Evolutionary conservation across 345 rosid genomes (phyloP), one percentile per base, ranked within the genome.

Genomic region (Eucalyptus tenuipes): DNA sequence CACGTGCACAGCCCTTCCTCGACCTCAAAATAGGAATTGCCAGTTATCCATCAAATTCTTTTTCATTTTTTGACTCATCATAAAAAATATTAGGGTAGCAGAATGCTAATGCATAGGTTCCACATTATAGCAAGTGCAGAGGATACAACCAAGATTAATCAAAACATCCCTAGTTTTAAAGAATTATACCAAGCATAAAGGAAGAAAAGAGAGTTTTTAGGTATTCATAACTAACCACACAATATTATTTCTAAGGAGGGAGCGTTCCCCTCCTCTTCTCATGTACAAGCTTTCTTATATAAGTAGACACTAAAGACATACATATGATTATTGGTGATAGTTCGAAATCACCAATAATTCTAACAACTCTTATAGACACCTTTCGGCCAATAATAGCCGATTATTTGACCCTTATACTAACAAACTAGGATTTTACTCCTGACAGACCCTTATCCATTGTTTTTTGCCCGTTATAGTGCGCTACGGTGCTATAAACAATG

Each of bases 381-480:
- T 52, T 52, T 52, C 0, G 11, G 13, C 27, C 27, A 0, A 55
- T 55, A 22, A 55, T 22, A 27, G 2, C 27, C 61, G 22, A 55
- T 55, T 22, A 55, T 55, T 8, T 55, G 12, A 22, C 27, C 27
- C 5, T 55, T 55, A 55, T 22, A n/a, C n/a, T n/a, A n/a, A 55
- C 27, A 55, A 22, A 22, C 5, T 55, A 55, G 27, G 2, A 22
- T 22, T 5, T 55, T 22, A 22, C 3, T 55, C 12, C 3, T 9
- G 0, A 22, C 6, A 9, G 2, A 52, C 57, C 0, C 4, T 52
- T 52, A 52, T 52, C 10, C 10, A 6, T 18, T 7, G 0, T 52
- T 52, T 52, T 52, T 18, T 1, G 4, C 57, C 6, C 7, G 5
- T 52, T 52, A 55, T 12, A 55, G 0, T 53, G 27, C 1, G 1